These are phyloP conservation scores for Mycena vitilis DNA, from an alignment of 768 basidiomycete genomes.

Conservation along the genomic window DNA sequence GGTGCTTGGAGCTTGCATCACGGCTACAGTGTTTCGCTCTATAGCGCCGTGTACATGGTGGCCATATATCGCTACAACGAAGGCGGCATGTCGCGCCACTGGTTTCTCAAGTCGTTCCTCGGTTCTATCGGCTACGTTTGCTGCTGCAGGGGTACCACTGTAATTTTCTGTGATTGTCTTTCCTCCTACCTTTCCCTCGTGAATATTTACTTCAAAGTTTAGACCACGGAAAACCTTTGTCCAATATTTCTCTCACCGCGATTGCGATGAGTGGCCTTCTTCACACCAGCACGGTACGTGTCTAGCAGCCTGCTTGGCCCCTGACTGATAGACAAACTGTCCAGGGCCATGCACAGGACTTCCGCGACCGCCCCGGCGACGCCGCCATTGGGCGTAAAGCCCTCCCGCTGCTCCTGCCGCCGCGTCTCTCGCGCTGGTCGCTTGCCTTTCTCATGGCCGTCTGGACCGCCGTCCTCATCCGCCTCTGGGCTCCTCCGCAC, in stretches of 20 bases:
- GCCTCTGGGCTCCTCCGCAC: constrained; percentile 35
- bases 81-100: constrained; percentile 29
- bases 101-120: constrained; percentile 34
- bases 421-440: constrained; percentile 37
- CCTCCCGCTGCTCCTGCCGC: constrained; percentile 37
- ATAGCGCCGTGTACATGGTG: constrained; percentile 34
- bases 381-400: constrained; percentile 40
- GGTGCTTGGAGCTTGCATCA: constrained; percentile 27
- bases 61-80: constrained; percentile 38
- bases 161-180: constrained; percentile 32
- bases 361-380: constrained; percentile 39
- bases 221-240: constrained; percentile 35
- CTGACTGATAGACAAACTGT: background rate
- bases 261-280: constrained; percentile 45
- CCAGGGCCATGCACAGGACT: constrained; percentile 40
- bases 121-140: constrained; percentile 38
- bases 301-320: background rate
- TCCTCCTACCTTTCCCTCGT: background rate
- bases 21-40: constrained; percentile 5
- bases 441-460: constrained; percentile 26
- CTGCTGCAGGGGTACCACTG: constrained; percentile 39
- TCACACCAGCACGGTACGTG: constrained; percentile 49
- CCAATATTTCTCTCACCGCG: constrained; percentile 35
- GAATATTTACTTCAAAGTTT: background rate
- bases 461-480: constrained; percentile 32